These are phyloP conservation scores for Paradendryphiella salina DNA, from an alignment of 2,329 filamentous ascomycete genomes.

Conservation along the genomic window DNA sequence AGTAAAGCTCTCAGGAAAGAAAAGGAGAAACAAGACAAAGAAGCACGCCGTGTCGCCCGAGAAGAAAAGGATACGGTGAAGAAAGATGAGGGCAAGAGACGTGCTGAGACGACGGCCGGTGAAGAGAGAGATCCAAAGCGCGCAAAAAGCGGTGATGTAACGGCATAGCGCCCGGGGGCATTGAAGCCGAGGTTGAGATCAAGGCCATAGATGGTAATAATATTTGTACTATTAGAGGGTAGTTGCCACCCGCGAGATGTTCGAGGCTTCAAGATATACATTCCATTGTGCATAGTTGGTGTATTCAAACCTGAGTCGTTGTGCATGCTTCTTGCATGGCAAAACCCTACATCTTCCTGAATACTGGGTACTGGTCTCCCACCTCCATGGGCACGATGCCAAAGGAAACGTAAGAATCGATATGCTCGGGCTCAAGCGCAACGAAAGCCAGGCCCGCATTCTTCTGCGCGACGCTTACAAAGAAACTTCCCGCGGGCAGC, in stretches of 20 bases:
- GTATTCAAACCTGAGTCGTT: neutral
- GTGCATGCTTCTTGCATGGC: neutral
- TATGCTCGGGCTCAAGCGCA: slow-evolving; percentile 46
- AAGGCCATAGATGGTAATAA: neutral
- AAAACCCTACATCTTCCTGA: slow-evolving; percentile 20
- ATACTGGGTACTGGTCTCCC: slow-evolving; percentile 44
- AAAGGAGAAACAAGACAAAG: slow-evolving; percentile 70
- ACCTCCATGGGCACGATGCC: slow-evolving; percentile 43
- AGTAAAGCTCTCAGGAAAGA: slow-evolving; percentile 92
- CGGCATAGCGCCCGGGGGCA: slow-evolving; percentile 7
- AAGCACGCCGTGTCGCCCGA: slow-evolving; percentile 50
- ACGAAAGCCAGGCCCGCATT: slow-evolving; percentile 46
- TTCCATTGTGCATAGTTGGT: neutral
- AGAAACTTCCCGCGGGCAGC: slow-evolving; percentile 42
- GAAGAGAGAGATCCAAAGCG: slow-evolving; percentile 43
- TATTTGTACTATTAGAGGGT: neutral
- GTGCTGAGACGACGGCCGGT: slow-evolving; percentile 35
- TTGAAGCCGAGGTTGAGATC: neutral
- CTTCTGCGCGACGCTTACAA: slow-evolving; percentile 43
- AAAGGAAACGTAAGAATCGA: slow-evolving; percentile 45
- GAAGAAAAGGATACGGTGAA: slow-evolving; percentile 30
- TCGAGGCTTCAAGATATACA: neutral
- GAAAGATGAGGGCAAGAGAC: slow-evolving; percentile 42
- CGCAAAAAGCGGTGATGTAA: slow-evolving; percentile 30
- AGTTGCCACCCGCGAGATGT: too few relatives aligned